Base-by-base conservation (phyloP, 1,139 yeast genomes). In the Hansenula lynferdii region DNA sequence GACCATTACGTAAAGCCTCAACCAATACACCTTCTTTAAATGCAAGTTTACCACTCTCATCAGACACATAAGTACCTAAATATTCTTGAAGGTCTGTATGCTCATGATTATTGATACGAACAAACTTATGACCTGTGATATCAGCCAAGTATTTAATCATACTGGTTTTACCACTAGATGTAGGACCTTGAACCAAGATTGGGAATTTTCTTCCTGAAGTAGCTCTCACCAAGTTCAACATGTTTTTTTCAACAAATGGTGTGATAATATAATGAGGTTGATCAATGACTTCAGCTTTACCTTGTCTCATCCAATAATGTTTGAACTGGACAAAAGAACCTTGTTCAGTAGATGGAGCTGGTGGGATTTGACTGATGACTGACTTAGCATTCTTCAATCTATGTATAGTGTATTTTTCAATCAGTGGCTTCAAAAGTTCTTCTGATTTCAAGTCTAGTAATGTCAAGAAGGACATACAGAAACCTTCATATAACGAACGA, bases 11-110 rank as follows among this genome's bases (percentile, higher is more conserved):
- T 38, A 92, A 71, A 2, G 98, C 98, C 51, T 89, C 95, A 6
- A 94, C 97, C 39, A 94, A 67, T 2, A 90, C 76, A 57, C 98
- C 98, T 60, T 94, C 98, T 51, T 78, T 82, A 61, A 92, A 94
- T 0, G 75, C 72, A 36, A 94, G 66, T 47, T 81, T 83, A 2
- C 99, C 98, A 7, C 80, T 70, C 7, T 83, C 78, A 61, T 90
- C 96, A 1, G 97, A 84, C 6, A 85, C 75, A 57, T 94, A 94
- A 1, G 96, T 82, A 42, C 99, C 98, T 42, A 94, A 64, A 61
- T 94, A 94, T 59, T 94, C 99, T 55, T 92, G 98, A 35, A 94
- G 64, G 59, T 94, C 99, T 0, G 98, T 94, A 53, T 94, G 98
- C 56, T 94, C 98, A 60, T 94, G 99, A 56, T 94, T 94, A 58